Base-by-base conservation (phyloP, 352 stramenopile species). In the Phytophthora foliorum region DNA sequence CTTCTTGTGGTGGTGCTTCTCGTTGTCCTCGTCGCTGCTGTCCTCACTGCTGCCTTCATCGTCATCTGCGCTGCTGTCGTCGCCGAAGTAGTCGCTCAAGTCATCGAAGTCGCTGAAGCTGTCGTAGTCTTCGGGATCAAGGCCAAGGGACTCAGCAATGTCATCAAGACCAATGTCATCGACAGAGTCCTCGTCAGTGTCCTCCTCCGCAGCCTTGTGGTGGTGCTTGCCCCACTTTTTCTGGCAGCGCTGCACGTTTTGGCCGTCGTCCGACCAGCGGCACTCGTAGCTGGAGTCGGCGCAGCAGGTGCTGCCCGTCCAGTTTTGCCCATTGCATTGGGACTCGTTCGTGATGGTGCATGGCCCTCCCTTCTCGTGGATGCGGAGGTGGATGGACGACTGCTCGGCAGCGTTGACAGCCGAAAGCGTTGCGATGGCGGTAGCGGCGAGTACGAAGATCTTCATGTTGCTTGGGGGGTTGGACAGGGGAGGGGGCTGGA, bases 261-360 rank as follows among this genome's bases (percentile, higher is more conserved):
- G 60, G 22, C 55, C 58, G 44, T 74, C 50, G 50, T 70, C 63
- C 14, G 64, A 57, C 68, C 69, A 77, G 58, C 64, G 69, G 57
- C 69, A 77, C 38, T 69, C 63, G 42, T 77, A 72, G 53, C 6
- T 67, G 3, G 69, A 27, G 29, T 77, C 69, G 11, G 46, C 53
- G 48, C 69, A 77, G 63, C 69, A 77, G 0, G 52, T 70, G 53
- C 71, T 78, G 2, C 52, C 53, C 6, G 55, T 58, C 71, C 71
- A 78, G 71, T 75, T 73, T 49, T 78, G 61, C 2, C 71, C 71
- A 27, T 79, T 48, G 32, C 72, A 79, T 31, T 79, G 72, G 1
- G 72, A 79, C 57, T 79, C 66, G 57, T 69, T 74, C 7, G 45
- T 64, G 46, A 79, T 79, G 17, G 72, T 76, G 49, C 72, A 79